Conservation (phyloP, 345 rosid genomes). For the Eutrema heterophyllum region DNA sequence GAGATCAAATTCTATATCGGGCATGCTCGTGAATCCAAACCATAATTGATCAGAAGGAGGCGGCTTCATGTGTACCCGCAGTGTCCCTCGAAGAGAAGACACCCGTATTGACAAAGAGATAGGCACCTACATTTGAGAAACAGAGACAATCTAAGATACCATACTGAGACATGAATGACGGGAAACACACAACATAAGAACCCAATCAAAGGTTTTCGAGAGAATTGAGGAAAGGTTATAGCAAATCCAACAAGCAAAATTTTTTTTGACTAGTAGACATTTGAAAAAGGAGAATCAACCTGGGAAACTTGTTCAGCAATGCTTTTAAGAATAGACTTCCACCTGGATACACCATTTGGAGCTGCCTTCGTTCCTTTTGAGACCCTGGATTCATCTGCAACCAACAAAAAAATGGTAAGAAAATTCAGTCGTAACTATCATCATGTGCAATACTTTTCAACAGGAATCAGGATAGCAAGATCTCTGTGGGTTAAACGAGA, state of each 20-base stretch:
- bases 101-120: slow-evolving; percentile 76
- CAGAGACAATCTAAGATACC: slow-evolving; percentile 16
- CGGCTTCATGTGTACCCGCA: slow-evolving; percentile 75
- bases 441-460: neutral
- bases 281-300: slow-evolving; percentile 4
- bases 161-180: neutral
- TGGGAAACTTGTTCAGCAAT: slow-evolving; percentile 35
- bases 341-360: slow-evolving; percentile 35
- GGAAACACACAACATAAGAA: neutral
- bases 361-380: slow-evolving; percentile 23
- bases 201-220: neutral
- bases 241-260: neutral
- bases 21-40: slow-evolving; percentile 90
- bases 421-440: neutral
- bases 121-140: slow-evolving; percentile 61
- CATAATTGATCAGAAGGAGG: slow-evolving; percentile 97
- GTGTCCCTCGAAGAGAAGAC: slow-evolving; percentile 73
- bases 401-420: neutral
- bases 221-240: neutral
- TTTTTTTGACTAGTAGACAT: neutral
- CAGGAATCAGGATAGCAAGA: neutral
- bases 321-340: slow-evolving; percentile 33
- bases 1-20: slow-evolving; percentile 69
- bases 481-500: slow-evolving; percentile 16
- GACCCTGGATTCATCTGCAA: slow-evolving; percentile 21